phyloP scores from a whole-genome alignment of 331 rosid genomes.

The Telfairia occidentalis region DNA sequence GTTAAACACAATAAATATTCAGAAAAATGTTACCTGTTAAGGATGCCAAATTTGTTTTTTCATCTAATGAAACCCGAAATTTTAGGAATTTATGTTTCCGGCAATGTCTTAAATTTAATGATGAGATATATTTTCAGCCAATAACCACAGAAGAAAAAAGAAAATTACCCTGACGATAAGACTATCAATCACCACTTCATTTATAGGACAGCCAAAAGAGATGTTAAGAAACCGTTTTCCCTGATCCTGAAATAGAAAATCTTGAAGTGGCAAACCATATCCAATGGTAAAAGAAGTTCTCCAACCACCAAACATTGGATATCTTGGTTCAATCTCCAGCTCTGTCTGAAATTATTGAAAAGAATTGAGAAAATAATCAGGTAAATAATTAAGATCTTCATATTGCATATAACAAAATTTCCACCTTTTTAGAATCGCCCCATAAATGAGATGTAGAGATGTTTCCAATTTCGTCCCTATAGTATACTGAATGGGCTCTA shows the following conservation, averaged over 20 bases:
- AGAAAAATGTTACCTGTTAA: not conserved
- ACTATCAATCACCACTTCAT: slow-evolving; percentile 61
- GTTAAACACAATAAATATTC: not conserved
- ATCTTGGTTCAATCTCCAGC: slow-evolving; percentile 87
- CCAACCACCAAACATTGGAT: slow-evolving; percentile 98
- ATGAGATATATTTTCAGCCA: not conserved
- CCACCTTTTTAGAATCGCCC: slow-evolving; percentile 85
- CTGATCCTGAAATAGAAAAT: slow-evolving; percentile 59
- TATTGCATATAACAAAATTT: not conserved
- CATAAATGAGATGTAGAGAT: slow-evolving; percentile 91
- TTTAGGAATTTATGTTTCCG: not conserved
- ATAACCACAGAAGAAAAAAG: not conserved
- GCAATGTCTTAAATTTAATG: not conserved
- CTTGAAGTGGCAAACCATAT: slow-evolving; percentile 79
- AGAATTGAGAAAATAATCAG: slow-evolving; percentile 10
- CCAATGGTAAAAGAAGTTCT: slow-evolving; percentile 84
- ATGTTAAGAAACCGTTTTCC: slow-evolving; percentile 72
- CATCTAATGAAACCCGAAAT: not conserved
- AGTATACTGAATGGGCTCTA: slow-evolving; percentile 84
- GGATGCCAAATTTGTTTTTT: not conserved
- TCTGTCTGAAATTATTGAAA: slow-evolving; percentile 44
- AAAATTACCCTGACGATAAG: slow-evolving; percentile 62
- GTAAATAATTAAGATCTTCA: not conserved
- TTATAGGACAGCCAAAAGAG: slow-evolving; percentile 68
- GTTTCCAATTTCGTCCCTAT: slow-evolving; percentile 95